These are phyloP conservation scores for Stagonosporopsis tanaceti DNA, from an alignment of 2,329 filamentous ascomycete species.

Conservation along the genomic window DNA sequence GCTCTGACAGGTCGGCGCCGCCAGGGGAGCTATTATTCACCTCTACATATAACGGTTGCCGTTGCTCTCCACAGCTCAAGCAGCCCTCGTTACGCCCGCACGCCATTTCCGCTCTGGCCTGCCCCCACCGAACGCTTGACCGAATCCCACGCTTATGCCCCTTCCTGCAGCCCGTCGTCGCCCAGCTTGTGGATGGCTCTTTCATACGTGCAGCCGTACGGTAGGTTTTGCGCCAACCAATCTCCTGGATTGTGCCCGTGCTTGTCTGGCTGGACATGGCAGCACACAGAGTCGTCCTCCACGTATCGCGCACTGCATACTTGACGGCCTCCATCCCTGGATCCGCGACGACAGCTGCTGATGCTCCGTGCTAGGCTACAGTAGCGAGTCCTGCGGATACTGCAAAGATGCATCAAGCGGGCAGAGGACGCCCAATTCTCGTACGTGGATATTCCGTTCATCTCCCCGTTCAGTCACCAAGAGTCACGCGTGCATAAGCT, in stretches of 20 bases:
- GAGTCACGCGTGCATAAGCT: slow-evolving; percentile 32
- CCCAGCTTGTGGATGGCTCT: slow-evolving; percentile 16
- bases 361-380: slow-evolving; percentile 53
- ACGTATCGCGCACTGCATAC: slow-evolving; percentile 14
- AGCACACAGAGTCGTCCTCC: slow-evolving; percentile 11
- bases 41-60: slow-evolving; percentile 26
- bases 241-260: slow-evolving; percentile 44
- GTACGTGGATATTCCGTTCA: slow-evolving; percentile 50
- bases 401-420: slow-evolving; percentile 58
- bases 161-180: slow-evolving; percentile 45
- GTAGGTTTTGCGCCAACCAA: slow-evolving; percentile 53
- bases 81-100: slow-evolving; percentile 23
- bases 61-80: slow-evolving; percentile 21
- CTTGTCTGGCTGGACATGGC: slow-evolving; percentile 47
- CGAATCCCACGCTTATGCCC: slow-evolving; percentile 52
- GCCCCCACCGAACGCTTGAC: slow-evolving; percentile 40
- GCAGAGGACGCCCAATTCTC: slow-evolving; percentile 57
- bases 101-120: slow-evolving; percentile 28
- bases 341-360: slow-evolving; percentile 25
- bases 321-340: slow-evolving; percentile 14
- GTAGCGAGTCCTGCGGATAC: slow-evolving; percentile 59
- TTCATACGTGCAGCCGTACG: slow-evolving; percentile 52
- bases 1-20: slow-evolving; percentile 16
- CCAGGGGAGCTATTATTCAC: slow-evolving; percentile 26
- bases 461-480: slow-evolving; percentile 19